Percentiles rank a stretch among this genome's conserved stretches.
Conservation (phyloP, 345 rosid species). For the Heritiera littoralis region DNA sequence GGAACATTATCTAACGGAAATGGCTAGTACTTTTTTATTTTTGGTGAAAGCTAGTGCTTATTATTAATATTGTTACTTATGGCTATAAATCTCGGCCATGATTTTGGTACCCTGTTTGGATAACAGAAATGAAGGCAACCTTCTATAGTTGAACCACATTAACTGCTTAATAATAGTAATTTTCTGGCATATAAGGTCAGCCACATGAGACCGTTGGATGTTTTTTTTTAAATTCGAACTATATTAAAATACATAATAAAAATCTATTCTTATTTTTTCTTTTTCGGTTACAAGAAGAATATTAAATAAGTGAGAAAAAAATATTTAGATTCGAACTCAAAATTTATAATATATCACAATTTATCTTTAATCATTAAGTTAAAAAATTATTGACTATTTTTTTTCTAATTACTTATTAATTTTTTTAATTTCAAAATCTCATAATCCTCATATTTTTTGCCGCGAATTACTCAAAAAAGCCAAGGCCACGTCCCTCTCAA, state of each 20-base stretch:
- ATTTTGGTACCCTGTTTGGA: neutral
- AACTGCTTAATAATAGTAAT: neutral
- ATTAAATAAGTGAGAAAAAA: no score
- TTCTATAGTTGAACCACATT: no score
- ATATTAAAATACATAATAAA: no score
- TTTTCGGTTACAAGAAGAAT: no score
- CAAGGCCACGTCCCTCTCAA: neutral
- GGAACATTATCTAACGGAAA: slow-evolving; percentile 1
- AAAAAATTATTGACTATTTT: no score
- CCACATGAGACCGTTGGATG: neutral
- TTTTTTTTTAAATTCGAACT: neutral
- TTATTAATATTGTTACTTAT: neutral
- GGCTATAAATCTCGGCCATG: neutral
- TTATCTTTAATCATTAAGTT: no score
- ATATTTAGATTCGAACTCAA: no score
- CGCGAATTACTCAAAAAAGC: neutral
- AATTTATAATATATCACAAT: no score
- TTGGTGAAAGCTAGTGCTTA: no score
- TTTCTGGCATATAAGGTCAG: slow-evolving; percentile 2
- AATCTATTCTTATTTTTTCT: no score
- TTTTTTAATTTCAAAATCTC: neutral
- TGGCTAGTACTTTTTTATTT: neutral
- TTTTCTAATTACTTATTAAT: neutral
- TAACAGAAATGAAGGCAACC: neutral
- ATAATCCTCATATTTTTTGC: neutral